Conservation (phyloP, 2,329 filamentous ascomycete genomes). For the Pseudogymnoascus sp. region DNA sequence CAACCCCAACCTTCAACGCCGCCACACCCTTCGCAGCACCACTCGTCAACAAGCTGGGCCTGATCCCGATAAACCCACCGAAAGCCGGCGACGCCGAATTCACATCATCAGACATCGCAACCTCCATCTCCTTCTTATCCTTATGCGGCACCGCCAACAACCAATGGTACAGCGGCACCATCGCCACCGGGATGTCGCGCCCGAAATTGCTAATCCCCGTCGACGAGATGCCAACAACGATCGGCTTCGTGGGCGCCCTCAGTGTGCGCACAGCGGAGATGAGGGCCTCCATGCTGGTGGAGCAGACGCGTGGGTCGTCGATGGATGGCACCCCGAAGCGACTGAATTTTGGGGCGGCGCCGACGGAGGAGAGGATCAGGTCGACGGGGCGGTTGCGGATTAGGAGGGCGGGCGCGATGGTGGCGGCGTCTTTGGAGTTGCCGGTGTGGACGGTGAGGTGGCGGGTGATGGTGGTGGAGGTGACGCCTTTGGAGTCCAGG, state of each 20-base stretch:
- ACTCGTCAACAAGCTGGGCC: constrained; percentile 29
- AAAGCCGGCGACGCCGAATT: constrained; percentile 15
- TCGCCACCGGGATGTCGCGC: constrained; percentile 39
- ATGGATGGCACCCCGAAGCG: constrained; percentile 28
- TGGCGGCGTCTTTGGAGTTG: constrained; percentile 39
- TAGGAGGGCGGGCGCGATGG: constrained; percentile 35
- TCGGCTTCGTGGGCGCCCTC: constrained; percentile 30
- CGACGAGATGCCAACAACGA: constrained; percentile 36
- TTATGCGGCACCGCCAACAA: constrained; percentile 38
- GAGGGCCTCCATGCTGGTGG: constrained; percentile 38
- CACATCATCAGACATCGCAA: background rate
- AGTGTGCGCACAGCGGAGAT: constrained; percentile 31
- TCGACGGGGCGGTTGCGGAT: constrained; percentile 36
- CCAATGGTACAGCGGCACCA: constrained; percentile 40
- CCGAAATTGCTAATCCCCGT: constrained; percentile 38
- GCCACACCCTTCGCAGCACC: constrained; percentile 23
- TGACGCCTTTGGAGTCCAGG: constrained; percentile 20
- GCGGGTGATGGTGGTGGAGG: constrained; percentile 20
- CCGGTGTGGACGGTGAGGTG: constrained; percentile 43
- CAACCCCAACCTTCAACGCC: constrained; percentile 25
- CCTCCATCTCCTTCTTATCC: constrained; percentile 46
- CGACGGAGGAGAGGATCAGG: constrained; percentile 44
- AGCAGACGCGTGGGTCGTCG: constrained; percentile 45
- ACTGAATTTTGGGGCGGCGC: constrained; percentile 33
- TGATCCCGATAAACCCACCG: constrained; percentile 16